Conservation (phyloP, 1,284 basidiomycete genomes). For the Vanrija sp. region DNA sequence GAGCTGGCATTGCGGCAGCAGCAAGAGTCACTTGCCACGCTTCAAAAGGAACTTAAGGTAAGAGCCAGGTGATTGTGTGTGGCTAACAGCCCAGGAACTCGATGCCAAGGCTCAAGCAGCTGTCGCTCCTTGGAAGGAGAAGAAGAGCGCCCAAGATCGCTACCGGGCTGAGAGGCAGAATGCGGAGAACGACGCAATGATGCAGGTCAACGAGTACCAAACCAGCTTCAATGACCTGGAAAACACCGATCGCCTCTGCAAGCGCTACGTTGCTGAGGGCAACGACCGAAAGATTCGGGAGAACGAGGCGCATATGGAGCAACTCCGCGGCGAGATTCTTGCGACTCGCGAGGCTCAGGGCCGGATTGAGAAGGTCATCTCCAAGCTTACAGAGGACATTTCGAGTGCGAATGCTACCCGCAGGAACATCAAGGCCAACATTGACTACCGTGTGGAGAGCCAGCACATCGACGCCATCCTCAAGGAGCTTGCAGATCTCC, state of each 20-base stretch:
- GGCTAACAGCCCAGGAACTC: slow-evolving; percentile 25
- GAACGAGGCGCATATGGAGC: slow-evolving; percentile 57
- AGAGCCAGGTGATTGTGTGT: background rate
- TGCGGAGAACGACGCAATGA: slow-evolving; percentile 31
- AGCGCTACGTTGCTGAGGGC: slow-evolving; percentile 63
- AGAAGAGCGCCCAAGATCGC: slow-evolving; percentile 33
- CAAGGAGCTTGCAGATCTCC: slow-evolving; percentile 66
- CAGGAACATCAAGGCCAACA: slow-evolving; percentile 78
- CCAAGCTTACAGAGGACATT: slow-evolving; percentile 52
- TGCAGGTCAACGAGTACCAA: slow-evolving; percentile 32
- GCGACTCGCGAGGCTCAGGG: slow-evolving; percentile 56
- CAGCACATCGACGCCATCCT: slow-evolving; percentile 66
- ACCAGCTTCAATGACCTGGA: slow-evolving; percentile 37
- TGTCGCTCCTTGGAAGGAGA: slow-evolving; percentile 43
- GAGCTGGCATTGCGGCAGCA: slow-evolving; percentile 62
- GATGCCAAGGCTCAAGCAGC: slow-evolving; percentile 35
- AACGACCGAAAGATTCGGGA: slow-evolving; percentile 62
- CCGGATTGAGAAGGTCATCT: slow-evolving; percentile 59
- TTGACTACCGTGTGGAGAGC: slow-evolving; percentile 68
- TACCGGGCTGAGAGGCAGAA: slow-evolving; percentile 32
- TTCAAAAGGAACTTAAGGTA: slow-evolving; percentile 42
- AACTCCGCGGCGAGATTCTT: slow-evolving; percentile 45
- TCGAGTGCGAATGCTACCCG: slow-evolving; percentile 61
- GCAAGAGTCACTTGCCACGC: slow-evolving; percentile 56
- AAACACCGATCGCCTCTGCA: slow-evolving; percentile 37